Conservation (phyloP, 371 early-diverging fungal genomes). For the Zopfochytrium polystomum region DNA sequence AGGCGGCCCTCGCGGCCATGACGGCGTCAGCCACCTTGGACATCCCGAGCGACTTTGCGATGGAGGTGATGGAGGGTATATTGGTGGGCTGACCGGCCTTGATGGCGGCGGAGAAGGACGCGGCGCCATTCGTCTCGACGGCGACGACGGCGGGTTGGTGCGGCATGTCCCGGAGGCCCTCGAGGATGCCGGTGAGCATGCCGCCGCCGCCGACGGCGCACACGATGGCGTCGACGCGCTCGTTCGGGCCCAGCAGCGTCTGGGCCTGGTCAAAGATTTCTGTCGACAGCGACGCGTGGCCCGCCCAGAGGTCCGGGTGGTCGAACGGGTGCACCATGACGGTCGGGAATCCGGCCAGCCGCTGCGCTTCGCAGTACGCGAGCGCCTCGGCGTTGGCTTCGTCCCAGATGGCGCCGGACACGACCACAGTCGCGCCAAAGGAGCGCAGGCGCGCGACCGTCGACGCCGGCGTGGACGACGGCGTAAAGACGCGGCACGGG, state of each 20-base stretch:
- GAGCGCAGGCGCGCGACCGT: slow-evolving; percentile 13
- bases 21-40: slow-evolving; percentile 16
- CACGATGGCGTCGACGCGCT: slow-evolving; percentile 25
- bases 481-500: slow-evolving; percentile 27
- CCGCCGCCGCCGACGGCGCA: slow-evolving; percentile 43
- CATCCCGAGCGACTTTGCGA: slow-evolving; percentile 40
- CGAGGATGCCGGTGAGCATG: slow-evolving; percentile 31
- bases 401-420: slow-evolving; percentile 32
- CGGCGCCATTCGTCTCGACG: slow-evolving; percentile 40
- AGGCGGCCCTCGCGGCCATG: slow-evolving; percentile 14
- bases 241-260: too few species aligned
- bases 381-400: slow-evolving; percentile 31
- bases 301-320: slow-evolving; percentile 27
- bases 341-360: too few species aligned
- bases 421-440: slow-evolving; percentile 27
- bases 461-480: slow-evolving; percentile 20
- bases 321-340: slow-evolving; percentile 42
- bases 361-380: not conserved
- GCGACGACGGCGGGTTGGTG: slow-evolving; percentile 20
- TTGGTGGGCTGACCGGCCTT: slow-evolving; percentile 9
- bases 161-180: slow-evolving; percentile 16
- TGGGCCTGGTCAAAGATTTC: slow-evolving; percentile 27
- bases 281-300: slow-evolving; percentile 28
- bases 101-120: slow-evolving; percentile 23
- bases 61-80: slow-evolving; percentile 26